These are phyloP conservation scores for Suhomyces tanzawaensis DNA, from an alignment of 805 yeast species.

Conservation along the genomic window DNA sequence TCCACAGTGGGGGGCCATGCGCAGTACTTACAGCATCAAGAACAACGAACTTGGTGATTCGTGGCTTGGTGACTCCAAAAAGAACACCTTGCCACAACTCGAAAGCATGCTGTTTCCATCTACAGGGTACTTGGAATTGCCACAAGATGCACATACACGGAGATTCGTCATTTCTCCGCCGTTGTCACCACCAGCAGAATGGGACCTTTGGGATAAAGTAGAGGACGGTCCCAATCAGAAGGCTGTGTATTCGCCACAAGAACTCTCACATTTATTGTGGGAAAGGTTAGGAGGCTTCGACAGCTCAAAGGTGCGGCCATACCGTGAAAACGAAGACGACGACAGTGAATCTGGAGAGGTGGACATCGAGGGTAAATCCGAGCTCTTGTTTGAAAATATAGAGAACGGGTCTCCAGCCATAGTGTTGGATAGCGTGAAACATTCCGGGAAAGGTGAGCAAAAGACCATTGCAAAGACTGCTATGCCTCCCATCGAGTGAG, in stretches of 20 bases:
- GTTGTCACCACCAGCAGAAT: constrained; percentile 42
- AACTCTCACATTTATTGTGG: constrained; percentile 44
- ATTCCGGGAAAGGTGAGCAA: constrained; percentile 8
- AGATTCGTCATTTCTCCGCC: constrained; percentile 47
- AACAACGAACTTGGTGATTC: constrained; percentile 22
- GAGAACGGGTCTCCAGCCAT: constrained; percentile 42
- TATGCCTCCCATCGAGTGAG: no score
- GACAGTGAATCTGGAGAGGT: constrained; percentile 8
- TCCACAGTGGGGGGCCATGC: constrained; percentile 16
- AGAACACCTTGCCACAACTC: neutral
- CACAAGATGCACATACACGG: constrained; percentile 36
- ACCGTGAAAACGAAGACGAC: constrained; percentile 14
- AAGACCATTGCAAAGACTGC: constrained; percentile 30
- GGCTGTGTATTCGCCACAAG: constrained; percentile 36
- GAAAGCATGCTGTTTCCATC: neutral
- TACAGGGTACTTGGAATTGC: constrained; percentile 37
- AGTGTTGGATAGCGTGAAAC: constrained; percentile 31
- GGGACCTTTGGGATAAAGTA: constrained; percentile 41
- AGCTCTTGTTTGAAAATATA: constrained; percentile 36
- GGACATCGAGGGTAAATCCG: constrained; percentile 32
- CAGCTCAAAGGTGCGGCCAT: constrained; percentile 33
- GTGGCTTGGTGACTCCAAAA: neutral
- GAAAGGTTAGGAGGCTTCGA: constrained; percentile 42
- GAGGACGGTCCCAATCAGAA: constrained; percentile 42
- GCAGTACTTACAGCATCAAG: constrained; percentile 31